Evolutionary conservation across 169 alveolate species (phyloP).

Genomic region (Plasmodium cynomolgi): DNA sequence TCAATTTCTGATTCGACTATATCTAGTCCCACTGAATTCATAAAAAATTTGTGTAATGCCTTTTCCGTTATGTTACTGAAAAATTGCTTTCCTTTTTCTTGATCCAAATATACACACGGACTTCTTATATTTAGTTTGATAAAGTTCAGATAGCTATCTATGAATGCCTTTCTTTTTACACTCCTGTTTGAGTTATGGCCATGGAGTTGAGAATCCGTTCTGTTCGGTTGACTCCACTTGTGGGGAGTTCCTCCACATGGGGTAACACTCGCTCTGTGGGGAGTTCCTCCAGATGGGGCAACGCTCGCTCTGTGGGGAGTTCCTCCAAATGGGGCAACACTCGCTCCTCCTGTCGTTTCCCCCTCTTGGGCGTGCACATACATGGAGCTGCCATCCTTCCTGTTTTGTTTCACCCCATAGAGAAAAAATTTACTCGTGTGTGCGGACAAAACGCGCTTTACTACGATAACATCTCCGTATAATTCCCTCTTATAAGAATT

Average conservation of each 20-base stretch:
- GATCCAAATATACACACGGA: slow-evolving; percentile 87
- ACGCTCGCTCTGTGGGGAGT: no score
- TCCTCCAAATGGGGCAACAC: neutral
- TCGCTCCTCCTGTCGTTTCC: neutral
- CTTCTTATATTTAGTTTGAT: slow-evolving; percentile 77
- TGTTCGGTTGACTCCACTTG: neutral
- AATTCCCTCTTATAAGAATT: slow-evolving; percentile 54
- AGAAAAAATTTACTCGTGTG: slow-evolving; percentile 50
- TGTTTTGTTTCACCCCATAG: slow-evolving; percentile 30
- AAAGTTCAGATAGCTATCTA: neutral
- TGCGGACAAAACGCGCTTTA: slow-evolving; percentile 37
- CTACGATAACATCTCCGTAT: slow-evolving; percentile 45
- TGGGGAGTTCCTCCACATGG: neutral
- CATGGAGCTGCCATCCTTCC: neutral
- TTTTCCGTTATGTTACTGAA: slow-evolving; percentile 78
- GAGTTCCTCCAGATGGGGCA: neutral
- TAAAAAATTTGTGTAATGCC: slow-evolving; percentile 80
- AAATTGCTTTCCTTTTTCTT: slow-evolving; percentile 84
- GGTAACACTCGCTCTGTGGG: neutral
- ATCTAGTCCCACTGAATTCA: slow-evolving; percentile 83
- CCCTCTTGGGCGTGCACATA: neutral
- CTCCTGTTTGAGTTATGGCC: slow-evolving; percentile 34
- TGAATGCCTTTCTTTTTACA: slow-evolving; percentile 75
- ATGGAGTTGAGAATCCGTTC: neutral
- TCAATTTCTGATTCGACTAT: slow-evolving; percentile 69